Evolutionary conservation across 768 basidiomycete species (phyloP), one percentile per base, ranked within the genome.

Genomic region (Amanita polypyramis): DNA sequence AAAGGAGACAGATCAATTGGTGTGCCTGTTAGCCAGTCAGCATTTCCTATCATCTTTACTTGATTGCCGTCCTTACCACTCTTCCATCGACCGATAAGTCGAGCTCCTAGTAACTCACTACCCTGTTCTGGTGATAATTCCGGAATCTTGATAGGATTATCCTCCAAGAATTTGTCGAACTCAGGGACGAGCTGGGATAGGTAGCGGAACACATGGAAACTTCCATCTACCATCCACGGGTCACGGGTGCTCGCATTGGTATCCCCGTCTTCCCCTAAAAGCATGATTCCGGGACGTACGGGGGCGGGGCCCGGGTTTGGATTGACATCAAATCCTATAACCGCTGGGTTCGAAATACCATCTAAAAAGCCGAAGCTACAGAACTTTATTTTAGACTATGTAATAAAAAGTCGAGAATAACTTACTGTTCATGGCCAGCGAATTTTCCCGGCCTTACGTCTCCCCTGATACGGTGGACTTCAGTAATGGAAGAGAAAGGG

Each of bases 51-150:
- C 14, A 5, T n/a, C n/a, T 17, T 8, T 10, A 23, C 15, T 27
- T 17, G 17, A 23, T 30, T 19, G 10, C 25, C 3, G 32, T 27
- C 55, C 67, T 35, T 55, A 71, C 74, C 73, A 41, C 72, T 74
- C 67, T 74, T 75, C 75, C 75, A 77, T 15, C 77, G 63, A 10
- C 77, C 77, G 19, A 77, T 63, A 51, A 77, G 61, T 45, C 76
- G 65, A 14, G 76, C 76, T 34, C 75, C 75, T 14, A 73, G 62
- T n/a, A 76, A 63, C 15, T 70, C 74, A 35, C 68, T 68, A 14
- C 75, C 73, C 49, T 74, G 59, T 43, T 66, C 54, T 6, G 51
- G 50, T 1, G 63, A 63, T 40, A 75, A 55, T 1, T 65, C 67
- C 14, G 62, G 61, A 40, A 62, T 48, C 14, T 54, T 52, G 23